phyloP scores from a whole-genome alignment of 352 stramenopile genomes.

The Pythium myriotylum region DNA sequence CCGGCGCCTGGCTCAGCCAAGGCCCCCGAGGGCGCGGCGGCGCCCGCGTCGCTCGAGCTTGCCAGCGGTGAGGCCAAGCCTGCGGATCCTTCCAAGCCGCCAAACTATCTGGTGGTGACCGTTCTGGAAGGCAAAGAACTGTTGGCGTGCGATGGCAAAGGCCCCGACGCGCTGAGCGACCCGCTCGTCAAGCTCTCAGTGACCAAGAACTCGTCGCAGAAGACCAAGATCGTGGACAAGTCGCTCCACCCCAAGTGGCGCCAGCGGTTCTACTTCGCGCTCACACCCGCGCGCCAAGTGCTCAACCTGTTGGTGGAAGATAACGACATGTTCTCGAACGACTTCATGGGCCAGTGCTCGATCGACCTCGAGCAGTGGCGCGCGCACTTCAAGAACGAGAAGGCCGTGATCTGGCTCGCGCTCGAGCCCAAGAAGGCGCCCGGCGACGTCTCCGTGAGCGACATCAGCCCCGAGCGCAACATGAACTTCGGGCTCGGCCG shows the following conservation, averaged over 20 bases:
- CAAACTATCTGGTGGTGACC: slow-evolving; percentile 73
- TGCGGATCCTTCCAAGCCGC: slow-evolving; percentile 5
- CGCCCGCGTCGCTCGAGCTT: slow-evolving; percentile 5
- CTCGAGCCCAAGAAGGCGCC: slow-evolving; percentile 53
- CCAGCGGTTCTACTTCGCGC: slow-evolving; percentile 74
- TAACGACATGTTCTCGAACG: slow-evolving; percentile 63
- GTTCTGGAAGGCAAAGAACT: slow-evolving; percentile 62
- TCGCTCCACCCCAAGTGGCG: slow-evolving; percentile 67
- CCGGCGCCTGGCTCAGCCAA: background rate
- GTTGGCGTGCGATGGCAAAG: slow-evolving; percentile 55
- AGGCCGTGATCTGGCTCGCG: slow-evolving; percentile 71
- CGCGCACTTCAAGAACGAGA: slow-evolving; percentile 43
- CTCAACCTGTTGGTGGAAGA: slow-evolving; percentile 69
- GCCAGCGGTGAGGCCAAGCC: slow-evolving; percentile 2
- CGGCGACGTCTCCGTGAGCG: slow-evolving; percentile 38
- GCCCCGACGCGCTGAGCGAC: slow-evolving; percentile 62
- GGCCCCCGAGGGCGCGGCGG: background rate
- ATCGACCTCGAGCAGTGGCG: slow-evolving; percentile 70
- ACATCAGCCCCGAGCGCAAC: slow-evolving; percentile 37
- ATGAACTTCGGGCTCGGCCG: slow-evolving; percentile 44
- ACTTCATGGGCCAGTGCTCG: slow-evolving; percentile 73
- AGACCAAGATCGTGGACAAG: slow-evolving; percentile 66
- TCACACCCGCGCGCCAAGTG: slow-evolving; percentile 40
- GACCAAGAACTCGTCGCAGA: slow-evolving; percentile 58
- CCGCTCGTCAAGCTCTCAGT: slow-evolving; percentile 60